These are phyloP conservation scores for Neurospora sp. DNA, from an alignment of 495 filamentous ascomycete genomes.

Conservation along the genomic window DNA sequence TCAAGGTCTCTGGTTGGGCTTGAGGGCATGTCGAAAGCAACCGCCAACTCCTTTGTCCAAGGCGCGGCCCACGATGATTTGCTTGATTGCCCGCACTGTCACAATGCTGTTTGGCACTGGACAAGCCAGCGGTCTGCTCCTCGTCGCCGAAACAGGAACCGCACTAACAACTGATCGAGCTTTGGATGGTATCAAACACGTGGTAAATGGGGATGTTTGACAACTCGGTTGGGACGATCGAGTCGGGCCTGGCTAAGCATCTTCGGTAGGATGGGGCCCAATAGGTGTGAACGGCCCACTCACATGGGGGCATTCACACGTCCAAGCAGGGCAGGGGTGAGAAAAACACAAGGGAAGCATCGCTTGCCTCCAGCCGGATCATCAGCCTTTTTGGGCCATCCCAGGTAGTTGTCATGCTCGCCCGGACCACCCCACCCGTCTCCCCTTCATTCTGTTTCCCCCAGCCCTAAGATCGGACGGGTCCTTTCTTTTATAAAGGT, in stretches of 20 bases:
- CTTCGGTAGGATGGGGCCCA: neutral
- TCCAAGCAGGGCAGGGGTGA: neutral
- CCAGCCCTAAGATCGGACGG: neutral
- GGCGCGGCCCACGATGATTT: neutral
- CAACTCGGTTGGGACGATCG: neutral
- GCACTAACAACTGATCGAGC: neutral
- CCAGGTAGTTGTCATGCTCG: neutral
- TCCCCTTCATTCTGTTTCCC: neutral
- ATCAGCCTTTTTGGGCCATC: neutral
- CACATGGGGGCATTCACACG: neutral
- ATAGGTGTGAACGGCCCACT: neutral
- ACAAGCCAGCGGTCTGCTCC: neutral
- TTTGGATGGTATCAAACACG: neutral
- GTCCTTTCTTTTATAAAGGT: conserved; percentile 6
- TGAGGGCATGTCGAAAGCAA: neutral
- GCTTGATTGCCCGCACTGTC: neutral
- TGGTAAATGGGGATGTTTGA: neutral
- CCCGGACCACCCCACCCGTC: neutral
- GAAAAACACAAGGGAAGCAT: neutral
- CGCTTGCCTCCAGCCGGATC: neutral
- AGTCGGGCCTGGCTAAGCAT: neutral
- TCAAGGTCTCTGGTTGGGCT: neutral
- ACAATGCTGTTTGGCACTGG: neutral
- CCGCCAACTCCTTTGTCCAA: neutral
- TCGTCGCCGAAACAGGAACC: neutral